These are phyloP conservation scores for Bipolaris sorokiniana DNA, from an alignment of 2,329 filamentous ascomycete genomes.

Conservation along the genomic window DNA sequence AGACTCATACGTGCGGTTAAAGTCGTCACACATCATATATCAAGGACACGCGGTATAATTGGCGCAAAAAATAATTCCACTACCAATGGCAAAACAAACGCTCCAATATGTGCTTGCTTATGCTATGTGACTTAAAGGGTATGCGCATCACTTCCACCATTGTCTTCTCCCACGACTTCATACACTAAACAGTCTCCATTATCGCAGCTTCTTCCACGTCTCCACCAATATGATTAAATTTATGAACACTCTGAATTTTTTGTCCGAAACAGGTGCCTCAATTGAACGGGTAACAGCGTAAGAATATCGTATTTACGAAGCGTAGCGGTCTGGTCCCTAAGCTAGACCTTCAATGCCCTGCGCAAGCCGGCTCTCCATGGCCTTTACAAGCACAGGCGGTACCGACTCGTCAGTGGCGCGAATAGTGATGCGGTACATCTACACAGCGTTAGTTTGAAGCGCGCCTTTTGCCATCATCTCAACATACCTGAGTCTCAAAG, in stretches of 20 bases:
- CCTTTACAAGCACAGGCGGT: slow-evolving; percentile 76
- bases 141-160: slow-evolving; percentile 13
- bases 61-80: background rate
- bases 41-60: background rate
- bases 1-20: too few relatives aligned
- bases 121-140: slow-evolving; percentile 16
- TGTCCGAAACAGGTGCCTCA: background rate
- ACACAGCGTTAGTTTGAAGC: slow-evolving; percentile 24
- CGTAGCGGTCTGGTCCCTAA: slow-evolving; percentile 11
- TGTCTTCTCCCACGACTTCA: background rate
- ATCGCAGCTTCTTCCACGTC: background rate
- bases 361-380: slow-evolving; percentile 84
- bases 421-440: slow-evolving; percentile 97
- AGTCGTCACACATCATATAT: background rate
- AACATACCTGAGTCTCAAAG: slow-evolving; percentile 81
- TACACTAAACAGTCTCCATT: slow-evolving; percentile 1
- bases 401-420: slow-evolving; percentile 92
- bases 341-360: slow-evolving; percentile 54
- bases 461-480: background rate
- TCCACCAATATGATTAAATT: slow-evolving; percentile 12
- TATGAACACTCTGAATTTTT: slow-evolving; percentile 9
- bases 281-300: background rate
- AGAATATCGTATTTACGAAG: slow-evolving; percentile 2
- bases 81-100: slow-evolving; percentile 1
- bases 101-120: slow-evolving; percentile 12